These are phyloP conservation scores for Euphorbia peplus DNA, from an alignment of 345 rosid genomes.

Conservation along the genomic window DNA sequence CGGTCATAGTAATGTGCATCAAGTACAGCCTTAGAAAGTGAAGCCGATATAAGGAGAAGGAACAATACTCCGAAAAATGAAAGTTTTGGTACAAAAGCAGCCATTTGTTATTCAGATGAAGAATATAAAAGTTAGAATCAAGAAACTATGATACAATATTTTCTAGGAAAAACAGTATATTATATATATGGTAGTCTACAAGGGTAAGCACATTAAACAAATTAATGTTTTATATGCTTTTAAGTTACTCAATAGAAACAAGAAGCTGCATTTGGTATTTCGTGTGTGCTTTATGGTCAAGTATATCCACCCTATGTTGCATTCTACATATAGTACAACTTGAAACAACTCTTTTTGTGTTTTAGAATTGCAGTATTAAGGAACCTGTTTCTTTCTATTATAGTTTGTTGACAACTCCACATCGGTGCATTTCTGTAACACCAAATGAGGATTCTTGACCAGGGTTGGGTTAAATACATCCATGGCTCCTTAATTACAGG, in stretches of 20 bases:
- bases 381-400: neutral
- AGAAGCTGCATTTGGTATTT: conserved; percentile 5
- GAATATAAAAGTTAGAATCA: conserved; percentile 4
- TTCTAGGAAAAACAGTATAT: neutral
- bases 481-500: too few relatives aligned
- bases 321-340: neutral
- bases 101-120: conserved; percentile 21
- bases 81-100: conserved; percentile 16
- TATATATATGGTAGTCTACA: conserved; percentile 32
- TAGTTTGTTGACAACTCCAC: neutral
- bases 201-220: neutral
- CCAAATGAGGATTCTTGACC: neutral
- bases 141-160: conserved; percentile 10
- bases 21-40: conserved; percentile 37
- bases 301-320: conserved; percentile 35
- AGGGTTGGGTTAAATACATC: too few relatives aligned
- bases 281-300: conserved; percentile 41
- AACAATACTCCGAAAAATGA: conserved; percentile 9
- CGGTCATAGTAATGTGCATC: conserved; percentile 54
- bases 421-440: neutral
- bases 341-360: neutral
- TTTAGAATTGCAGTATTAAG: neutral
- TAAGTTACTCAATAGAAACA: conserved; percentile 54
- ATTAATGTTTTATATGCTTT: conserved; percentile 38
- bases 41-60: conserved; percentile 28